Conservation (phyloP, 331 rosid species). For the Quercus phellos region DNA sequence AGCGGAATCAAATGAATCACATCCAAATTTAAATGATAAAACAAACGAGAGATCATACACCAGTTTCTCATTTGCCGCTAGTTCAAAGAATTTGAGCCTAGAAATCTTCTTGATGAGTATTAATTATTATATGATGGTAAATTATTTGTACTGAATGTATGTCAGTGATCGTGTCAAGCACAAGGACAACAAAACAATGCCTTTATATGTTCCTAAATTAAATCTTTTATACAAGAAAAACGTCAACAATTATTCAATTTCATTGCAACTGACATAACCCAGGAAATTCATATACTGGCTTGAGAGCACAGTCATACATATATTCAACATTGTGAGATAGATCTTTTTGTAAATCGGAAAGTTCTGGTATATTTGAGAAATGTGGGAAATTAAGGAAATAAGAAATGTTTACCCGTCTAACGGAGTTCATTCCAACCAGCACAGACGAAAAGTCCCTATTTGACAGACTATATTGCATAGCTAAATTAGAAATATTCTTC, state of each 20-base stretch:
- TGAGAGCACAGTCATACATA: slow-evolving; percentile 7
- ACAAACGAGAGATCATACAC: background rate
- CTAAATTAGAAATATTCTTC: slow-evolving; percentile 76
- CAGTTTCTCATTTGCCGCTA: background rate
- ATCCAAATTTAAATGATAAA: background rate
- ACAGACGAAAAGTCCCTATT: slow-evolving; percentile 79
- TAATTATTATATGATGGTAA: background rate
- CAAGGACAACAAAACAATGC: background rate
- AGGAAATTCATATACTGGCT: background rate
- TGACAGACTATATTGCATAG: slow-evolving; percentile 88
- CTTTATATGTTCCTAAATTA: background rate
- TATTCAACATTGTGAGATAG: background rate
- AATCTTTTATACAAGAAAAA: slow-evolving; percentile 12
- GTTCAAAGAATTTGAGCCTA: background rate
- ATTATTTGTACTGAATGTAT: background rate
- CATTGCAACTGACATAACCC: background rate
- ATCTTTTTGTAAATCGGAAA: slow-evolving; percentile 1
- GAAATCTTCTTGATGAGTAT: slow-evolving; percentile 2
- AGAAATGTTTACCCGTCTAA: slow-evolving; percentile 47
- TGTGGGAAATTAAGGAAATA: slow-evolving; percentile 18
- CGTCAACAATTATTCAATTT: background rate
- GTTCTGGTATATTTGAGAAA: slow-evolving; percentile 2
- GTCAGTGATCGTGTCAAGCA: background rate
- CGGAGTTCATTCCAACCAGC: slow-evolving; percentile 81
- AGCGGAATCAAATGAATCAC: background rate